A percentile compares a stretch with the other conserved stretches of the same genome.
Evolutionary conservation across 257 asterid species (phyloP).

Genomic region (Solanum boliviense): DNA sequence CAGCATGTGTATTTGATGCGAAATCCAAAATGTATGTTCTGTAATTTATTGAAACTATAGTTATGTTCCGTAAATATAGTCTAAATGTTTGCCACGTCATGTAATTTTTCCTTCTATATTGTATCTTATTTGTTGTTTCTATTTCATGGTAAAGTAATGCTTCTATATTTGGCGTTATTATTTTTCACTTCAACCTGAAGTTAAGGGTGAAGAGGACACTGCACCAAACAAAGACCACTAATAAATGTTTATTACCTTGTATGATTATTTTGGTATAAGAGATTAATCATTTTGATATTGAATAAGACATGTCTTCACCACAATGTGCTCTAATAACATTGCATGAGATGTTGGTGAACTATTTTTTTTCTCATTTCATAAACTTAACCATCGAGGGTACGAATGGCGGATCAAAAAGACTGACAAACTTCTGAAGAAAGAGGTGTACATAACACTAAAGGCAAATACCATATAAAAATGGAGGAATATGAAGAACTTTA

Average conservation of each 20-base stretch:
- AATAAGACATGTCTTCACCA: not conserved
- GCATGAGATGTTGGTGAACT: not conserved
- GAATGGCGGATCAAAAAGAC: not conserved
- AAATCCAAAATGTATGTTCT: not conserved
- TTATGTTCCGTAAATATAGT: not conserved
- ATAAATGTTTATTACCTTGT: not conserved
- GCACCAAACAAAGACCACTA: constrained; percentile 2
- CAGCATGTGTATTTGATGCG: not conserved
- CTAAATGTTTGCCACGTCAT: not conserved
- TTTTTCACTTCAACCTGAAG: constrained; percentile 4
- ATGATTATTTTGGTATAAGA: not conserved
- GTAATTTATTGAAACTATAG: not conserved
- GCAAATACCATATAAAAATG: not conserved
- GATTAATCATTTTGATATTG: not conserved
- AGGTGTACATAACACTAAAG: not conserved
- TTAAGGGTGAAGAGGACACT: not conserved
- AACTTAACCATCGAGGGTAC: not conserved
- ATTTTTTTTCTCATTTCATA: not conserved
- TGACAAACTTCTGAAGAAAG: not conserved
- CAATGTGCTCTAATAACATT: not conserved
- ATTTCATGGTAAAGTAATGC: not conserved
- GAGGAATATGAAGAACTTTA: not conserved
- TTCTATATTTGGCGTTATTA: not conserved
- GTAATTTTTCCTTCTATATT: not conserved
- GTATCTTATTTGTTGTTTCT: not conserved